A percentile compares a stretch with the other conserved stretches of the same genome.
Conservation (phyloP, 805 yeast genomes). For the Kluyveromyces wickerhamii region DNA sequence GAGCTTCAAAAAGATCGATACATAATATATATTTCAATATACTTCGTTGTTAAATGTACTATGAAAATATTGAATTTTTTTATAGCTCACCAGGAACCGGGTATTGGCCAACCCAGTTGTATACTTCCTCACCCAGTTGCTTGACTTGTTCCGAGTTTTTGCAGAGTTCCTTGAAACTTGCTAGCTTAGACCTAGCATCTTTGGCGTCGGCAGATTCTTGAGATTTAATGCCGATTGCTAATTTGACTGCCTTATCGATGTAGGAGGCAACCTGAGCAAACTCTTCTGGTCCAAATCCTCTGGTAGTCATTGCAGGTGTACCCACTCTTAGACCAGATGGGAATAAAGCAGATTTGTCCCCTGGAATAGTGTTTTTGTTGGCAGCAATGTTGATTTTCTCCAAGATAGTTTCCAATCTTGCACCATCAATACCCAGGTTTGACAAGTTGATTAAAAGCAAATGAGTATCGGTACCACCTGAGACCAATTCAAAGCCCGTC, state of each 20-base stretch:
- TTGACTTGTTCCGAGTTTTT: slow-evolving; percentile 54
- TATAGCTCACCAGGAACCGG: slow-evolving; percentile 82
- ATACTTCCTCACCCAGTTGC: slow-evolving; percentile 55
- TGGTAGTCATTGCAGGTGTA: slow-evolving; percentile 97
- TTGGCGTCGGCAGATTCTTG: slow-evolving; percentile 35
- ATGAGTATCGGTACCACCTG: slow-evolving; percentile 93
- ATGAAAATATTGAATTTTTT: too few relatives aligned
- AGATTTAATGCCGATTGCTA: slow-evolving; percentile 54
- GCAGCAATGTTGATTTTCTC: slow-evolving; percentile 90
- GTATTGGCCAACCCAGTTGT: slow-evolving; percentile 61
- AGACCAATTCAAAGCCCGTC: slow-evolving; percentile 69
- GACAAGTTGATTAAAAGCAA: slow-evolving; percentile 79
- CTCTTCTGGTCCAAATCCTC: slow-evolving; percentile 78
- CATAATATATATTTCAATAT: too few relatives aligned
- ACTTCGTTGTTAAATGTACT: too few relatives aligned
- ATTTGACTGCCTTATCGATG: slow-evolving; percentile 70
- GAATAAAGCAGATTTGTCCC: slow-evolving; percentile 89
- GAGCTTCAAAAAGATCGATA: too few relatives aligned
- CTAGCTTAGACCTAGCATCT: slow-evolving; percentile 56
- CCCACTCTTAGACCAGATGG: slow-evolving; percentile 97
- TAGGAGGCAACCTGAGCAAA: slow-evolving; percentile 72
- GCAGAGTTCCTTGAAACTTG: slow-evolving; percentile 65
- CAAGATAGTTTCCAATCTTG: slow-evolving; percentile 84
- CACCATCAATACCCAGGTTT: slow-evolving; percentile 79
- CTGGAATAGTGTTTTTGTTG: slow-evolving; percentile 94